These are phyloP conservation scores for Rhizopus stolonifer DNA, from an alignment of 371 early-diverging fungal genomes.

Conservation along the genomic window DNA sequence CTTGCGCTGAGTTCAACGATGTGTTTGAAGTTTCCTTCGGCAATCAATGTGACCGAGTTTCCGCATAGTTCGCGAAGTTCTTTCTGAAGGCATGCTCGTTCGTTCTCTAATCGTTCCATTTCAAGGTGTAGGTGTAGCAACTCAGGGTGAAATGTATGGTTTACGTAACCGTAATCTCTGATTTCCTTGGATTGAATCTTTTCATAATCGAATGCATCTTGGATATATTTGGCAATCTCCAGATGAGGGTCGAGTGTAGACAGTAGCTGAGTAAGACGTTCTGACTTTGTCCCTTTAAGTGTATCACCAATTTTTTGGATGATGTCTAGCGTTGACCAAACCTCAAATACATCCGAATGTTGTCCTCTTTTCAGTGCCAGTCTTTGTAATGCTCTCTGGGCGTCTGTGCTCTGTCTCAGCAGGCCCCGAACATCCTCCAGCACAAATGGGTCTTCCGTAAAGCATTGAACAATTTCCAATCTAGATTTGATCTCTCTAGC, in stretches of 20 bases:
- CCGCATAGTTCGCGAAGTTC: slow-evolving; percentile 36
- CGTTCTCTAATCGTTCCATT: slow-evolving; percentile 22
- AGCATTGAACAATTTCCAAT: slow-evolving; percentile 70
- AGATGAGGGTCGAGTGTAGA: slow-evolving; percentile 30
- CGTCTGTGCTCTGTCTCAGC: slow-evolving; percentile 63
- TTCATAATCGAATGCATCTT: slow-evolving; percentile 45
- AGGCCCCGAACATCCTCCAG: slow-evolving; percentile 50
- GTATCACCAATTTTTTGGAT: slow-evolving; percentile 38
- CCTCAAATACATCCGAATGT: slow-evolving; percentile 64
- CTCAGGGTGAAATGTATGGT: slow-evolving; percentile 29
- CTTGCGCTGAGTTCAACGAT: slow-evolving; percentile 51
- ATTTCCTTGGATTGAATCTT: slow-evolving; percentile 35
- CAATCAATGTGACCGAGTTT: slow-evolving; percentile 35
- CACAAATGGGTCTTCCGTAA: slow-evolving; percentile 49
- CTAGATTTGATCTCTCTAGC: slow-evolving; percentile 57
- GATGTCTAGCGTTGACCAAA: slow-evolving; percentile 54
- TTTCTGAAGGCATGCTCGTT: slow-evolving; percentile 27
- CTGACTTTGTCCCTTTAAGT: slow-evolving; percentile 11
- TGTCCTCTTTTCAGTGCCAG: slow-evolving; percentile 65
- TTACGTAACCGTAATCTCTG: slow-evolving; percentile 49
- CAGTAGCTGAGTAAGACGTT: background rate
- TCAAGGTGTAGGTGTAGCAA: slow-evolving; percentile 26
- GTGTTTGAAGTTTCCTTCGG: slow-evolving; percentile 43
- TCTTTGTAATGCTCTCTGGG: slow-evolving; percentile 70
- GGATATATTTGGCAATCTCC: slow-evolving; percentile 29